Evolutionary conservation across 768 basidiomycete species (phyloP).

Genomic region (Phaeotremella skinneri): DNA sequence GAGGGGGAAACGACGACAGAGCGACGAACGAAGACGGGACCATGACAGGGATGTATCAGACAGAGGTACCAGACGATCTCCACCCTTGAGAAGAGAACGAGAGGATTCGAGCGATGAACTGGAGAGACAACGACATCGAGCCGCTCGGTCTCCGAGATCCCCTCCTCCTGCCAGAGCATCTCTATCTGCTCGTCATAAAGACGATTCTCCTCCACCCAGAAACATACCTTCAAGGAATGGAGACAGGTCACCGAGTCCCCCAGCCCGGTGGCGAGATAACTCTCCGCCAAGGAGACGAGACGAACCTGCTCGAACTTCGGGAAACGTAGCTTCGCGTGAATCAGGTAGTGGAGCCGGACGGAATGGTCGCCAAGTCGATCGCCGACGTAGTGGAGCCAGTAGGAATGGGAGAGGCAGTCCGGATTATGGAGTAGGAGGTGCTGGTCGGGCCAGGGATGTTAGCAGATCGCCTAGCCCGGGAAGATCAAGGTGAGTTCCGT

Average conservation of each 20-base stretch:
- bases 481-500: background rate
- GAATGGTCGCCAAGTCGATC: background rate
- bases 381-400: background rate
- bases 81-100: background rate
- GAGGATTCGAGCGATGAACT: background rate
- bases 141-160: too few relatives aligned
- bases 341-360: too few relatives aligned
- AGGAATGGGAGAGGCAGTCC: constrained; percentile 28
- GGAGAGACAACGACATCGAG: too few relatives aligned
- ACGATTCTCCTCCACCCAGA: too few relatives aligned
- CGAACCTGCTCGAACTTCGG: too few relatives aligned
- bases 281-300: too few relatives aligned
- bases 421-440: constrained; percentile 36
- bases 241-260: too few relatives aligned
- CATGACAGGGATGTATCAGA: too few relatives aligned
- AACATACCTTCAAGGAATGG: too few relatives aligned
- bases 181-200: background rate
- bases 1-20: background rate
- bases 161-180: background rate
- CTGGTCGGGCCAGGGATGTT: background rate
- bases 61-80: background rate
- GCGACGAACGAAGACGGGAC: background rate
- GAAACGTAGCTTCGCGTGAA: too few relatives aligned
- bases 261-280: too few relatives aligned
- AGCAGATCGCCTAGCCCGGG: background rate